These are phyloP conservation scores for Fusarium verticillioides DNA, from an alignment of 2,329 filamentous ascomycete species.

Conservation along the genomic window DNA sequence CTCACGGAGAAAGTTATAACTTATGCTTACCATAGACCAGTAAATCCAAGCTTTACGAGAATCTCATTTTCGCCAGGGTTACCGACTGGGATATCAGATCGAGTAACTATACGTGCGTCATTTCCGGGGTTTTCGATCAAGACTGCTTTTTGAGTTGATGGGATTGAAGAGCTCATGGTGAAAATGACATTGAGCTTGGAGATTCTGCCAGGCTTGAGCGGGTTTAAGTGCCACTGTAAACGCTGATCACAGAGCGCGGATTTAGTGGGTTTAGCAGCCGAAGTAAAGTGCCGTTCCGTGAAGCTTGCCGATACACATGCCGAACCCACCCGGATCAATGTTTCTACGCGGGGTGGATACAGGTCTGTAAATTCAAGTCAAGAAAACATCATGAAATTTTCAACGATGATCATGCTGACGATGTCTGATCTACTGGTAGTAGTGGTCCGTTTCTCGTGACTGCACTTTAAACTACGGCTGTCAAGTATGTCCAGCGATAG, in stretches of 20 bases:
- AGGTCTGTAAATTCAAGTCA: too few relatives aligned
- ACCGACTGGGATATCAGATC: slow-evolving; percentile 2
- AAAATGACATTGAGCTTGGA: not conserved
- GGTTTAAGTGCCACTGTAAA: not conserved
- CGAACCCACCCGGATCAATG: not conserved
- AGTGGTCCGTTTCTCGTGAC: rapidly evolving
- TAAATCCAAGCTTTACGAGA: slow-evolving; percentile 32
- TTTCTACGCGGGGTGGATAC: not conserved
- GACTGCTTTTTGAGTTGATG: slow-evolving; percentile 21
- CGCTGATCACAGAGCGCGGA: not conserved
- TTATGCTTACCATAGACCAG: slow-evolving; percentile 34
- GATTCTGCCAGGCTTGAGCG: not conserved
- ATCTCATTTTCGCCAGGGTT: slow-evolving; percentile 7
- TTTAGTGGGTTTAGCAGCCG: not conserved
- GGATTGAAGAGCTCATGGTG: slow-evolving; percentile 8
- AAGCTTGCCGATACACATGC: slow-evolving; percentile 14
- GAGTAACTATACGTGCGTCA: not conserved
- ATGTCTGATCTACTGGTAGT: rapidly evolving
- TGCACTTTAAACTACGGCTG: rapidly evolving
- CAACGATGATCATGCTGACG: rapidly evolving
- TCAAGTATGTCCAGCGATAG: slow-evolving; percentile 14
- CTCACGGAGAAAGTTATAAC: too few relatives aligned
- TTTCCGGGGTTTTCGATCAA: slow-evolving; percentile 31
- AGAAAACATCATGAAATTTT: not conserved
- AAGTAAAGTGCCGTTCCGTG: slow-evolving; percentile 8